Evolutionary conservation across 371 early-diverging fungal species (phyloP).

Genomic region (Syncephalastrum monosporum): DNA sequence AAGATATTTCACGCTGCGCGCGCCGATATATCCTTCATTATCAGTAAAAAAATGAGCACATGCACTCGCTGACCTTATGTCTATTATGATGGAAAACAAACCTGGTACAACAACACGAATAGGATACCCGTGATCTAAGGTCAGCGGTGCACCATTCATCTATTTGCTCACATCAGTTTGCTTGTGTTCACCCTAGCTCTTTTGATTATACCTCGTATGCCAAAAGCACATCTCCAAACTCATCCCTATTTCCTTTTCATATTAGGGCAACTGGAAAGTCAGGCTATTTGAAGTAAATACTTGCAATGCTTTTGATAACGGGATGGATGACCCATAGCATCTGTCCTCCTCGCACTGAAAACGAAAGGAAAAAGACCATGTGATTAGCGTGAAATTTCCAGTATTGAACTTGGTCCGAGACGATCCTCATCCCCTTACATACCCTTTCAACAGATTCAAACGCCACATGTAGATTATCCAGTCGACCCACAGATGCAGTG

Average conservation of each 20-base stretch:
- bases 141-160: conserved; percentile 81
- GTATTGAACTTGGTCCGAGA: too few relatives aligned
- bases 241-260: conserved; percentile 45
- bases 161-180: conserved; percentile 15
- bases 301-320: conserved; percentile 74
- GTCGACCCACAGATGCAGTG: conserved; percentile 21
- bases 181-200: neutral
- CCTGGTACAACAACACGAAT: conserved; percentile 86
- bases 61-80: neutral
- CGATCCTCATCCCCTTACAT: neutral
- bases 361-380: neutral
- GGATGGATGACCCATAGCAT: conserved; percentile 83
- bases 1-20: conserved; percentile 84
- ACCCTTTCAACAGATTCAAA: conserved; percentile 76
- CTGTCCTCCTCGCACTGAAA: conserved; percentile 57
- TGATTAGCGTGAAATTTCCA: conserved; percentile 1
- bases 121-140: conserved; percentile 82
- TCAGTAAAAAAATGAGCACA: neutral
- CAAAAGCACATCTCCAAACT: conserved; percentile 77
- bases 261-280: neutral
- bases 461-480: conserved; percentile 62
- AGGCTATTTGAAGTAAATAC: conserved; percentile 5
- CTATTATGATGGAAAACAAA: conserved; percentile 7
- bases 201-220: conserved; percentile 58
- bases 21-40: conserved; percentile 69